phyloP scores from a whole-genome alignment of 306 rosid species.

The Cucurbita argyrosperma region DNA sequence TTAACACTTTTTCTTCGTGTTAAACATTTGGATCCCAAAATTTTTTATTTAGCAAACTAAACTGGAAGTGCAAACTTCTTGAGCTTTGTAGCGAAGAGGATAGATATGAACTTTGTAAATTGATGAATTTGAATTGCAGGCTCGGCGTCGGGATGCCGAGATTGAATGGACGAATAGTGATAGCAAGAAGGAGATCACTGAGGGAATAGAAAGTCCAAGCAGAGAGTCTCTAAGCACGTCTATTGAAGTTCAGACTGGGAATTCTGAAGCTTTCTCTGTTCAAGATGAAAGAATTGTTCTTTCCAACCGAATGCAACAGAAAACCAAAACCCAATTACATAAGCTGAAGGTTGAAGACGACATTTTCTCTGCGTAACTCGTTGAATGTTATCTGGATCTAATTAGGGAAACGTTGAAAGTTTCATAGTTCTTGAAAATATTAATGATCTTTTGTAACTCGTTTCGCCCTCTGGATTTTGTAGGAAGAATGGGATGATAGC shows the following conservation, averaged over 20 bases:
- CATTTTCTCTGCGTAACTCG: not conserved
- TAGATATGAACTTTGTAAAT: not conserved
- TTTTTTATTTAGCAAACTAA: not conserved
- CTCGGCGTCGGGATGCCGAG: slow-evolving; percentile 26
- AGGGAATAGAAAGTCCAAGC: slow-evolving; percentile 28
- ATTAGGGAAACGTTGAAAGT: not conserved
- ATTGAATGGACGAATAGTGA: not conserved
- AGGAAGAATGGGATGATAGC: slow-evolving; percentile 98
- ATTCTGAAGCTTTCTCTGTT: slow-evolving; percentile 44
- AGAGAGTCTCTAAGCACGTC: slow-evolving; percentile 50
- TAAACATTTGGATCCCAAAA: not conserved
- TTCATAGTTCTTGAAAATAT: not conserved
- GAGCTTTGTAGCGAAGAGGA: not conserved
- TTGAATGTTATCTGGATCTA: not conserved
- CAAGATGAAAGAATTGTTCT: slow-evolving; percentile 32
- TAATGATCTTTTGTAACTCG: not conserved
- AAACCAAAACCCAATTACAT: slow-evolving; percentile 31
- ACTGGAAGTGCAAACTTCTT: not conserved
- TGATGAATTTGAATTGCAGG: slow-evolving; percentile 34
- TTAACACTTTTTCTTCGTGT: not conserved
- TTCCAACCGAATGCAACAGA: slow-evolving; percentile 27
- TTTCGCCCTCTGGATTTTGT: slow-evolving; percentile 10
- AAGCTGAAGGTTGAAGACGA: slow-evolving; percentile 41
- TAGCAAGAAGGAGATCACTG: slow-evolving; percentile 14
- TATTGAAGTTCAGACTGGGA: slow-evolving; percentile 61